Evolutionary conservation across 1,139 yeast genomes (phyloP), one percentile per base, ranked within the genome.

Genomic region (Candida sanyaensis): DNA sequence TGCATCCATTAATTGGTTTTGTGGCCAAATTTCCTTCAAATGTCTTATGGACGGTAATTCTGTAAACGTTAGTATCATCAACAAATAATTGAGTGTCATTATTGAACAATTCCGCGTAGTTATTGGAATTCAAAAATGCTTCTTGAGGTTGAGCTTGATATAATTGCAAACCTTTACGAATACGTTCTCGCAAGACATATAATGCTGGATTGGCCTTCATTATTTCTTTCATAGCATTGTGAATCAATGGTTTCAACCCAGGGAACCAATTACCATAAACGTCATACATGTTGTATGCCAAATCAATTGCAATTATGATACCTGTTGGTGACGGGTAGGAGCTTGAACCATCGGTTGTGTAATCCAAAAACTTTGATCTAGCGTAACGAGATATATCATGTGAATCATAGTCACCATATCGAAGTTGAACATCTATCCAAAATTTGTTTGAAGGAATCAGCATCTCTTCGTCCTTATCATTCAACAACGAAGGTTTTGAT

Each of bases 181-280:
- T 87, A 58, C 99, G 83, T 65, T 95, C 99, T 49, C 99, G 77
- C 46, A 95, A 74, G 28, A 93, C 98, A 63, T 86, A 88, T 44
- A 95, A 67, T 0, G 99, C 96, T 0, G 99, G 98, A 58, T 93
- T 93, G 1, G 95, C 88, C 62, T 89, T 91, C 97, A 92, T 89
- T 43, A 95, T 88, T 47, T 95, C 95, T 53, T 82, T 80, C 96
- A 95, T 86, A 13, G 98, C 96, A 61, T 86, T 90, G 61, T 88
- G 96, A 72, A 93, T 75, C 60, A 95, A 73, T 4, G 92, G 90
- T 64, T 95, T 95, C 65, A 93, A 71, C 1, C 98, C 98, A 4
- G 96, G 93, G 71, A 93, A 88, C 98, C 99, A 95, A 59, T 90
- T 91, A 32, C 99, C 99, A 66, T 90, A 95, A 0, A 96, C 93